Percentiles rank a stretch among this genome's conserved stretches.
These are phyloP conservation scores for Ogataea nitratoaversa DNA, from an alignment of 805 yeast genomes.

Conservation along the genomic window DNA sequence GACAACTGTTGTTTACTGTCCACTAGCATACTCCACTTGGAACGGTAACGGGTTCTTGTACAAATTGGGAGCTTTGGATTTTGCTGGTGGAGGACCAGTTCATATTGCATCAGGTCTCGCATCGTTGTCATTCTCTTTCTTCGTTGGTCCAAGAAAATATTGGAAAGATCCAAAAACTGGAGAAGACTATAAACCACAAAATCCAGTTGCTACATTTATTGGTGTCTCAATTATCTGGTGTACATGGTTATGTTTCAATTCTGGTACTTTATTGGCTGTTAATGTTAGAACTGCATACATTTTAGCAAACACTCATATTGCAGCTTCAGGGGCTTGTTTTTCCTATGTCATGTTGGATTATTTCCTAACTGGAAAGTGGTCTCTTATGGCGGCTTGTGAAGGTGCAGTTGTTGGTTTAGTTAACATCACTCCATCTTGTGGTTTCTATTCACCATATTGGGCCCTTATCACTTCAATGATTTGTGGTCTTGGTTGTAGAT, in stretches of 20 bases:
- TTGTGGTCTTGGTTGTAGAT: conserved; percentile 36
- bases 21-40: conserved; percentile 46
- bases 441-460: conserved; percentile 43
- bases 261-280: conserved; percentile 40
- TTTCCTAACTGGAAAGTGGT: conserved; percentile 36
- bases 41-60: conserved; percentile 41
- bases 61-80: conserved; percentile 41
- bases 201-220: conserved; percentile 34
- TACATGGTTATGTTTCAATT: conserved; percentile 47
- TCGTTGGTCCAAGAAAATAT: conserved; percentile 37
- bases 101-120: conserved; percentile 43
- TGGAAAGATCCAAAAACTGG: conserved; percentile 29
- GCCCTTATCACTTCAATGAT: conserved; percentile 40
- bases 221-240: conserved; percentile 46
- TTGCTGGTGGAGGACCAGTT: conserved; percentile 49
- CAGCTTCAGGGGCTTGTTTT: conserved; percentile 45
- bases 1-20: conserved; percentile 42
- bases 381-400: conserved; percentile 40
- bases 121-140: conserved; percentile 39
- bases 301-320: conserved; percentile 46
- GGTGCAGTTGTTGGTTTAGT: conserved; percentile 45
- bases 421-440: conserved; percentile 45
- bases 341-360: conserved; percentile 42
- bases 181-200: conserved; percentile 32
- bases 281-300: conserved; percentile 42